phyloP scores from a whole-genome alignment of 805 yeast genomes.

The Nakazawaea wickerhamii region DNA sequence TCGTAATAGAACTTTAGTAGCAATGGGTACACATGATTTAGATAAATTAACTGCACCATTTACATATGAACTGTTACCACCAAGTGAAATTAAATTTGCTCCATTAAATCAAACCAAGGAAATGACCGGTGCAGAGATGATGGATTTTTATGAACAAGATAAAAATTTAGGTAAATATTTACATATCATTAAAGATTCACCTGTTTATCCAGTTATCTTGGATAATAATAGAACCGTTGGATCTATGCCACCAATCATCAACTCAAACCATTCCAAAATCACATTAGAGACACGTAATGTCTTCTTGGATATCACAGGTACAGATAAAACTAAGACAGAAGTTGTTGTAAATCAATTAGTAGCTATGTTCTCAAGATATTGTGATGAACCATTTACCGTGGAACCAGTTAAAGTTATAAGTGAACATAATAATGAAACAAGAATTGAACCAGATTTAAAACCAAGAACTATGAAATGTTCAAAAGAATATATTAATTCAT shows the following conservation, averaged over 20 bases:
- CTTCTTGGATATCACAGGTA: conserved; percentile 91
- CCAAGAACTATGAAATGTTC: conserved; percentile 72
- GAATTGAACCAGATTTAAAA: conserved; percentile 68
- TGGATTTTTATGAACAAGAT: conserved; percentile 89
- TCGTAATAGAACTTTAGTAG: conserved; percentile 95
- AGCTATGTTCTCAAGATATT: conserved; percentile 92
- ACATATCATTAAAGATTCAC: conserved; percentile 81
- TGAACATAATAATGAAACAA: conserved; percentile 69
- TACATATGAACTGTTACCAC: conserved; percentile 79
- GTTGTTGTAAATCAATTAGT: conserved; percentile 88
- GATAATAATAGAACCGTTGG: conserved; percentile 75
- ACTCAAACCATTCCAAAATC: conserved; percentile 86
- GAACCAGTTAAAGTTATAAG: conserved; percentile 88
- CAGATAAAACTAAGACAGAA: conserved; percentile 91
- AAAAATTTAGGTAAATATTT: conserved; percentile 85
- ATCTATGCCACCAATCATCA: conserved; percentile 95
- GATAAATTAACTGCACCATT: conserved; percentile 79
- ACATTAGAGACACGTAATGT: conserved; percentile 79
- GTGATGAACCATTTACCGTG: conserved; percentile 72
- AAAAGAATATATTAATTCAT: conserved; percentile 80
- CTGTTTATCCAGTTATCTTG: conserved; percentile 84
- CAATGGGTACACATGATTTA: conserved; percentile 96
- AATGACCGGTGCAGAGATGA: conserved; percentile 70
- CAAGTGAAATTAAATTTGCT: conserved; percentile 65
- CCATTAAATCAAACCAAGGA: conserved; percentile 69